Evolutionary conservation across 2,329 filamentous ascomycete species (phyloP).

Genomic region (Teratosphaeria gauchensis): DNA sequence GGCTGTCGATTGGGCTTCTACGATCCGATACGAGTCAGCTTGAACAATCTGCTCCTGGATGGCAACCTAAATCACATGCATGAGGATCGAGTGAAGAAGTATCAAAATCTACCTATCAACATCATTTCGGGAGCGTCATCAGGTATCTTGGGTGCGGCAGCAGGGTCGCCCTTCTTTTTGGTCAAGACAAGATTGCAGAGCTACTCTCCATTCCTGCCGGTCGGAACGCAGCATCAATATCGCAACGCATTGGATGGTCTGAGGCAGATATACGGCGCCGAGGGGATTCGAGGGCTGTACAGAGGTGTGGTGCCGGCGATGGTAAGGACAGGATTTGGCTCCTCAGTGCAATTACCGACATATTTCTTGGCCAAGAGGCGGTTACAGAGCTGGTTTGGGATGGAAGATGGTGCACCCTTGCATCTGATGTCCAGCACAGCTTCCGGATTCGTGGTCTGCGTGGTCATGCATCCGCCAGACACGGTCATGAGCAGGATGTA

Average conservation of each 20-base stretch:
- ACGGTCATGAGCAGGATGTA: constrained; percentile 99
- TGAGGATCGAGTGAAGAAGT: constrained; percentile 24
- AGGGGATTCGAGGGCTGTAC: constrained; percentile 77
- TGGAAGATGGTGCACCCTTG: constrained; percentile 82
- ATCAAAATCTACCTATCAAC: constrained; percentile 82
- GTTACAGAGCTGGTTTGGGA: constrained; percentile 69
- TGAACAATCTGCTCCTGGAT: constrained; percentile 44
- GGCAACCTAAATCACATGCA: constrained; percentile 53
- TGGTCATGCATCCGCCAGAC: constrained; percentile 97
- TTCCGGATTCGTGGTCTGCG: constrained; percentile 93
- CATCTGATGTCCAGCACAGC: constrained; percentile 81
- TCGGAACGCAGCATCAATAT: constrained; percentile 95
- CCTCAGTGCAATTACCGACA: constrained; percentile 89
- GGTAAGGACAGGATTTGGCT: constrained; percentile 92
- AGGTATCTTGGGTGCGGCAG: constrained; percentile 83
- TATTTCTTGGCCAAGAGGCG: constrained; percentile 96
- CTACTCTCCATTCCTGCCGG: constrained; percentile 81
- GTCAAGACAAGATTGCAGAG: constrained; percentile 95
- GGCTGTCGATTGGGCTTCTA: constrained; percentile 96
- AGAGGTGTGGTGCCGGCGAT: constrained; percentile 86
- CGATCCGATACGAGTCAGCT: constrained; percentile 71
- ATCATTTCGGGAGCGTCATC: constrained; percentile 85
- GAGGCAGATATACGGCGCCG: constrained; percentile 63
- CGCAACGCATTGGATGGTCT: constrained; percentile 76
- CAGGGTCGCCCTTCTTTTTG: constrained; percentile 92